Evolutionary conservation across 352 stramenopile genomes (phyloP).

Genomic region (Plasmopara muralis): DNA sequence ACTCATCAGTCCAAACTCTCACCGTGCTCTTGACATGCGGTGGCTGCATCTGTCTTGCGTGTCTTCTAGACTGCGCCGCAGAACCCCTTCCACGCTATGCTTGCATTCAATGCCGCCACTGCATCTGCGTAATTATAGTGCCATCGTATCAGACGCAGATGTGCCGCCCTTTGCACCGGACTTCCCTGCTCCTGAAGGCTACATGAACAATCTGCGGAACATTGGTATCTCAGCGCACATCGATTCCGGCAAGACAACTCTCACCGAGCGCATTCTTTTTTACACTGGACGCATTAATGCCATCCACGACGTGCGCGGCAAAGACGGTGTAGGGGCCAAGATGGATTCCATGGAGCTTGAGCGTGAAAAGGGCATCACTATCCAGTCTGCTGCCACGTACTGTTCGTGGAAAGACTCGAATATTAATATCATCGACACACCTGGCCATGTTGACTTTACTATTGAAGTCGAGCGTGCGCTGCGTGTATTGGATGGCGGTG

Average conservation of each 20-base stretch:
- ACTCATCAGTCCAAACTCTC: conserved; percentile 9
- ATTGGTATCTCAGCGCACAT: conserved; percentile 97
- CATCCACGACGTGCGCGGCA: conserved; percentile 95
- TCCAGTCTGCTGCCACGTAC: conserved; percentile 98
- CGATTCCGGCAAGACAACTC: conserved; percentile 98
- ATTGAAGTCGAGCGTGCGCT: conserved; percentile 97
- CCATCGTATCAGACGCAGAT: conserved; percentile 11
- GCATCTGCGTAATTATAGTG: conserved; percentile 26
- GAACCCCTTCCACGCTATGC: conserved; percentile 11
- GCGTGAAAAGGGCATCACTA: conserved; percentile 99
- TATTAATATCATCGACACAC: conserved; percentile 99
- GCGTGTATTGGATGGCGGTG: conserved; percentile 96
- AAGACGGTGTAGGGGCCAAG: conserved; percentile 98
- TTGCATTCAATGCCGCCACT: conserved; percentile 20
- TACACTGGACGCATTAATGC: conserved; percentile 98
- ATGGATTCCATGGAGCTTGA: conserved; percentile 99
- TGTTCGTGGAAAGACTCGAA: conserved; percentile 93
- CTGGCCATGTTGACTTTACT: conserved; percentile 99
- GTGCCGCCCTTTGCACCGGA: conserved; percentile 41
- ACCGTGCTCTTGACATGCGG: conserved; percentile 26
- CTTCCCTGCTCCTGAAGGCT: conserved; percentile 48
- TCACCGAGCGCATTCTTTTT: conserved; percentile 99
- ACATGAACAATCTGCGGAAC: conserved; percentile 88
- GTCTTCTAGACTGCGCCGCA: conserved; percentile 23
- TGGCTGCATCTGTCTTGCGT: conserved; percentile 53